Evolutionary conservation across 768 basidiomycete species (phyloP), one percentile per base, ranked within the genome.

Genomic region (Hortiboletus campestris): DNA sequence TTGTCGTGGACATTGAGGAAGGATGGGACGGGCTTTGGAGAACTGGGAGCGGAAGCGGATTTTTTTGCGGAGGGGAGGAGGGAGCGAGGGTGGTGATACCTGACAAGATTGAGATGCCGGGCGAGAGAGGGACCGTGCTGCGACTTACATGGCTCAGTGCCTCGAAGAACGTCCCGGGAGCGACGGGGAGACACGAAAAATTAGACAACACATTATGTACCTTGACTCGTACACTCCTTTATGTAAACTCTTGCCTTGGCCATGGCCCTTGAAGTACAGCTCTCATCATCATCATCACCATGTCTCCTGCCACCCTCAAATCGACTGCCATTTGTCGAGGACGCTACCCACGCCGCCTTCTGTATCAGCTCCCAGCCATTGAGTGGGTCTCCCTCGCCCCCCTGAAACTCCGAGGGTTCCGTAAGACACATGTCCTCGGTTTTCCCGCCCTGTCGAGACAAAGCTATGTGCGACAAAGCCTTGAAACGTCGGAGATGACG

Each of bases 1-100:
- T 78, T 78, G 63, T 76, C 73, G 59, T 63, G 51, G 2, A 36
- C 49, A 55, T 53, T 12, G 13, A 66, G 38, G 34, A 57, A 65
- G 25, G 49, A 44, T 0, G 59, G 34, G 0, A 49, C 35, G 0
- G 61, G 60, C 25, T 36, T 59, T 14, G 67, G 67, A 1, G 68
- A 71, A 10, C 39, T 61, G 25, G 69, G 69, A 1, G 71, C 67
- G 31, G 67, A 71, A 0, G 59, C 64, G 13, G 68, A 59, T 54
- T 61, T 63, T 32, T 50, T 56, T n/a, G 53, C 50, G 6, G 60
- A 55, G 43, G 74, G 65, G 6, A 59, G 49, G 44, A 70, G 70
- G 4, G 56, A 34, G 45, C 42, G 34, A 2, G 68, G 70, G 38
- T 70, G 68, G 39, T 49, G 48, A 49, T 58, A 46, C 66, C 69